These are phyloP conservation scores for Asterella californica DNA, from an alignment of 225 moss, liverwort and hornwort genomes.

Conservation along the genomic window DNA sequence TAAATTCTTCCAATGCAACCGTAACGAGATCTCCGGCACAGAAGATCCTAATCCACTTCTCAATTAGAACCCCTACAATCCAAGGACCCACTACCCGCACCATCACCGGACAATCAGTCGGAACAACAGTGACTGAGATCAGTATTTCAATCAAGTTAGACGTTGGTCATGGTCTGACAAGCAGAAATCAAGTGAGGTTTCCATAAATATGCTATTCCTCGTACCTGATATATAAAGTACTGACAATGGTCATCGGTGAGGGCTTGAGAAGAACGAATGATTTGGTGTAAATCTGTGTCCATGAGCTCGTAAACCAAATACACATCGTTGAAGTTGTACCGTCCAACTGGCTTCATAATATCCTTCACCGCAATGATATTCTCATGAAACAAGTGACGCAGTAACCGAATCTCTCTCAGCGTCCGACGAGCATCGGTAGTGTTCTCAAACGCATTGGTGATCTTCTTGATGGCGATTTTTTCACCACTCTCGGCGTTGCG, in stretches of 20 bases:
- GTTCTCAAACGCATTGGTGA: conserved; percentile 95
- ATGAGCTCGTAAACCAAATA: conserved; percentile 98
- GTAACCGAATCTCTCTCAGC: conserved; percentile 79
- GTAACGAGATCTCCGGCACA: not conserved
- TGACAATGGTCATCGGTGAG: conserved; percentile 99
- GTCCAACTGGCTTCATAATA: conserved; percentile 88
- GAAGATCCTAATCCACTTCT: not conserved
- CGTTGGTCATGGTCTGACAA: not conserved
- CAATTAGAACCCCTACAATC: not conserved
- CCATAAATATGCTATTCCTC: not conserved
- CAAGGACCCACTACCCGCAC: no score
- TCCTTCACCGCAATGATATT: conserved; percentile 96
- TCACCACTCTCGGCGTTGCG: conserved; percentile 78
- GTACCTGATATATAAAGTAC: conserved; percentile 98
- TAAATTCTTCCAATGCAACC: not conserved
- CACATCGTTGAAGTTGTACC: conserved; percentile 83
- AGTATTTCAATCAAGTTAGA: not conserved
- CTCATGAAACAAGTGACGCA: conserved; percentile 93
- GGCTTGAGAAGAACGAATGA: conserved; percentile 94
- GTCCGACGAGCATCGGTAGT: conserved; percentile 95
- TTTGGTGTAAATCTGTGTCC: conserved; percentile 98
- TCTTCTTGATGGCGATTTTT: conserved; percentile 98
- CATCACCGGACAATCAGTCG: not conserved
- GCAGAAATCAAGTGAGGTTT: not conserved
- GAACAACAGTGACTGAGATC: not conserved